These are phyloP conservation scores for Cystoderma amianthinum DNA, from an alignment of 768 basidiomycete species.

Conservation along the genomic window DNA sequence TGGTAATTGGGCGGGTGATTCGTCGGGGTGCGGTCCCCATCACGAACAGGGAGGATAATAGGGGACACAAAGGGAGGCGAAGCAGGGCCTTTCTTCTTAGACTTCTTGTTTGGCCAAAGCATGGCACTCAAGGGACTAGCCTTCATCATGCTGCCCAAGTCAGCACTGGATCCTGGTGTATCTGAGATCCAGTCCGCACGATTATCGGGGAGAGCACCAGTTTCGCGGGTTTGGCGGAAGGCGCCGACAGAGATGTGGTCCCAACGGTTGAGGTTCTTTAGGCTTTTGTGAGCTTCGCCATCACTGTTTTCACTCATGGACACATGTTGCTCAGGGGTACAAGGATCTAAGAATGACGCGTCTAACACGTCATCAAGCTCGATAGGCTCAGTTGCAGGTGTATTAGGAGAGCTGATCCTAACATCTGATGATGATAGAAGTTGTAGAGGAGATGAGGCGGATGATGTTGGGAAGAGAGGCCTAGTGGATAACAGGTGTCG, in stretches of 20 bases:
- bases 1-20: slow-evolving; percentile 22
- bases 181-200: slow-evolving; percentile 27
- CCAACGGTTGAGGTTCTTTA: slow-evolving; percentile 58
- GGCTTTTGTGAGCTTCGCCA: slow-evolving; percentile 29
- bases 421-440: slow-evolving; percentile 11
- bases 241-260: slow-evolving; percentile 67
- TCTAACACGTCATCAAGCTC: slow-evolving; percentile 75
- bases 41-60: slow-evolving; percentile 40
- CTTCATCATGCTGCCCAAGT: slow-evolving; percentile 45
- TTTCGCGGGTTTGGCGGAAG: slow-evolving; percentile 57
- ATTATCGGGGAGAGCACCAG: slow-evolving; percentile 10
- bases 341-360: slow-evolving; percentile 60
- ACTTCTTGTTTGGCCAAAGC: slow-evolving; percentile 39
- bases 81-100: slow-evolving; percentile 14
- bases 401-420: slow-evolving; percentile 14
- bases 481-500: slow-evolving; percentile 23
- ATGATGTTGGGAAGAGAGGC: slow-evolving; percentile 17
- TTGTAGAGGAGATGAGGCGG: slow-evolving; percentile 10
- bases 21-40: too few relatives aligned
- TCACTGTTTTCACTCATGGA: slow-evolving; percentile 3
- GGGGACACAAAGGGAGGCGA: slow-evolving; percentile 39
- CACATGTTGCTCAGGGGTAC: slow-evolving; percentile 18
- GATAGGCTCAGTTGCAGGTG: slow-evolving; percentile 43
- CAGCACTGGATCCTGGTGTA: slow-evolving; percentile 23
- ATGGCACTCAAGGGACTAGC: slow-evolving; percentile 49